phyloP scores from a whole-genome alignment of 2,329 filamentous ascomycete genomes.

The Orbilia quercus region DNA sequence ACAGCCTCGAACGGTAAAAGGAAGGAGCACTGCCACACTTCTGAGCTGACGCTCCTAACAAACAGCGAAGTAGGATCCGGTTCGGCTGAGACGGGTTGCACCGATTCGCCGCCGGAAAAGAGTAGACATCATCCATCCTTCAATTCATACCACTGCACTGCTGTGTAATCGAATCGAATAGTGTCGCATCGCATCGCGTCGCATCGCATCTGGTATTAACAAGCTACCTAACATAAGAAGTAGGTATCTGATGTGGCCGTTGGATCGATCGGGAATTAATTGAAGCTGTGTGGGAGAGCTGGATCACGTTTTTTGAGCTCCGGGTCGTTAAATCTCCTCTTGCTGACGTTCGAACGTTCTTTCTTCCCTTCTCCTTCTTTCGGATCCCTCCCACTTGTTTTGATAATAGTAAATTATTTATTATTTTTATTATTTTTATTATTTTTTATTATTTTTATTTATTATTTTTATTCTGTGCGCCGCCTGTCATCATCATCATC shows the following conservation, averaged over 20 bases:
- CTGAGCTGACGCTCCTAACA: slow-evolving; percentile 43
- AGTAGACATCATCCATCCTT: not conserved
- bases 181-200: not conserved
- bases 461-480: not conserved
- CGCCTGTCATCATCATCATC: slow-evolving; percentile 5
- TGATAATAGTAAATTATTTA: not conserved
- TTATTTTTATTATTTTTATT: not conserved
- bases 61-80: slow-evolving; percentile 48
- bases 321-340: not conserved
- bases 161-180: not conserved
- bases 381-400: not conserved
- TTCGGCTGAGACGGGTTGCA: slow-evolving; percentile 32
- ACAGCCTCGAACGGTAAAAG: slow-evolving; percentile 16
- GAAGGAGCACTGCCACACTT: slow-evolving; percentile 36
- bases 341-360: slow-evolving; percentile 1
- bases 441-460: not conserved
- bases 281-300: too few relatives aligned
- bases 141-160: not conserved
- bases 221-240: too few relatives aligned
- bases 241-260: too few relatives aligned
- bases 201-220: not conserved
- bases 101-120: too few relatives aligned
- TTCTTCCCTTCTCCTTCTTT: not conserved
- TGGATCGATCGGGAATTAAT: too few relatives aligned
- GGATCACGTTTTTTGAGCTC: too few relatives aligned